A percentile compares a stretch with the other conserved stretches of the same genome.
phyloP scores from a whole-genome alignment of 2,329 filamentous ascomycete species.

The Dactylonectria macrodidyma region DNA sequence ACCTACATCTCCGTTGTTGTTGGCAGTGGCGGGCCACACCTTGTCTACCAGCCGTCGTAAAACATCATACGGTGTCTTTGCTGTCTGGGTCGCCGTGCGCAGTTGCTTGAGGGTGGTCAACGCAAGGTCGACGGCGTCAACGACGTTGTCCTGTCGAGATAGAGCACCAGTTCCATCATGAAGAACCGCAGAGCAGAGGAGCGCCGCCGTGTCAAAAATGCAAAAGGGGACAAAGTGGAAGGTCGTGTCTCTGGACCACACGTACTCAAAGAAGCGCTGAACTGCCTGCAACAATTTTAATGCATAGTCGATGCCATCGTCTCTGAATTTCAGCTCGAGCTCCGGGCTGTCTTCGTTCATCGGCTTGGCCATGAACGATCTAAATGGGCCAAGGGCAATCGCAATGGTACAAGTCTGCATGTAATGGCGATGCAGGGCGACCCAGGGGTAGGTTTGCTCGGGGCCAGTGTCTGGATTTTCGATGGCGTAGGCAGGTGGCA shows the following conservation, averaged over 20 bases:
- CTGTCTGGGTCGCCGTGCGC: constrained; percentile 48
- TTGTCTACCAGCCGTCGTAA: constrained; percentile 48
- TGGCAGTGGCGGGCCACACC: neutral
- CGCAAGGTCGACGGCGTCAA: constrained; percentile 56
- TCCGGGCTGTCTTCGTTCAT: constrained; percentile 46
- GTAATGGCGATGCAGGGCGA: constrained; percentile 62
- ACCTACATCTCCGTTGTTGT: neutral
- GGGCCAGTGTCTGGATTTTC: constrained; percentile 57
- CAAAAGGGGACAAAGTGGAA: constrained; percentile 65
- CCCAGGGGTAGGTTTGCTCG: constrained; percentile 59
- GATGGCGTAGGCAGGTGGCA: constrained; percentile 59
- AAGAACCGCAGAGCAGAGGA: constrained; percentile 66
- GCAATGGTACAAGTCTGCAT: constrained; percentile 61
- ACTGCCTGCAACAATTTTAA: constrained; percentile 59
- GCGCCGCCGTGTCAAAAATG: constrained; percentile 66
- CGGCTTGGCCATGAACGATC: constrained; percentile 59
- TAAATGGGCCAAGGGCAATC: constrained; percentile 62
- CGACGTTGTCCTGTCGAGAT: constrained; percentile 57
- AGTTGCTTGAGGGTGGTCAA: constrained; percentile 53
- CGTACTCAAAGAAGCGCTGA: constrained; percentile 59
- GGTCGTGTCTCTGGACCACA: constrained; percentile 62
- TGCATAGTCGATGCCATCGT: constrained; percentile 59
- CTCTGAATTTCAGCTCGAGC: constrained; percentile 56
- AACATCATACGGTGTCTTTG: constrained; percentile 51
- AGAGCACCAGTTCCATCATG: constrained; percentile 61